These are phyloP conservation scores for Apophysomyces elegans DNA, from an alignment of 371 early-diverging fungal species.

Conservation along the genomic window DNA sequence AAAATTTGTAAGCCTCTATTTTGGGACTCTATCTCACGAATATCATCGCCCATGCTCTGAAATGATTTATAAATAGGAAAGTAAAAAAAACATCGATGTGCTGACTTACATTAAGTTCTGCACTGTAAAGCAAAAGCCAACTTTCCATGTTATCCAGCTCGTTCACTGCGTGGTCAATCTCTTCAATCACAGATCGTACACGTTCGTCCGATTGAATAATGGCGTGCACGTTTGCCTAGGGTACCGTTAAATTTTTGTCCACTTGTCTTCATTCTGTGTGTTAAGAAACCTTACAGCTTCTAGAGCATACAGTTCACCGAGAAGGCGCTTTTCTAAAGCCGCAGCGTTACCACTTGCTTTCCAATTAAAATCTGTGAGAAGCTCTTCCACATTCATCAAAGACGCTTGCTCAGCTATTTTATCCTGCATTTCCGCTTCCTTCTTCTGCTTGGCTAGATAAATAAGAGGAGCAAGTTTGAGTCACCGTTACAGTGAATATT, in stretches of 20 bases:
- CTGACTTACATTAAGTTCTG: conserved; percentile 79
- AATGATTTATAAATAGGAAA: not conserved
- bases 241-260: not conserved
- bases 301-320: conserved; percentile 71
- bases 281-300: conserved; percentile 61
- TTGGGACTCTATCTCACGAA: conserved; percentile 90
- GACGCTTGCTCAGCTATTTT: conserved; percentile 56
- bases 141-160: conserved; percentile 85
- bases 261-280: conserved; percentile 12
- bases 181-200: conserved; percentile 77
- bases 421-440: conserved; percentile 45
- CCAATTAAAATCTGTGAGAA: conserved; percentile 77
- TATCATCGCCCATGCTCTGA: conserved; percentile 93
- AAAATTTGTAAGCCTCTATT: conserved; percentile 91
- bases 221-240: conserved; percentile 88
- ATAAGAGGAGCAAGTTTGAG: not conserved
- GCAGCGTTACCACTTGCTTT: conserved; percentile 77
- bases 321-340: conserved; percentile 65
- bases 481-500: not conserved
- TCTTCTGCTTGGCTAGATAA: conserved; percentile 33
- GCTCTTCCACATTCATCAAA: conserved; percentile 64
- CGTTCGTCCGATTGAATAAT: conserved; percentile 90
- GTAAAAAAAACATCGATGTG: not conserved
- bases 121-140: conserved; percentile 84
- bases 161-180: conserved; percentile 79